Evolutionary conservation across 306 rosid genomes (phyloP).

Genomic region (Oemleria cerasiformis): DNA sequence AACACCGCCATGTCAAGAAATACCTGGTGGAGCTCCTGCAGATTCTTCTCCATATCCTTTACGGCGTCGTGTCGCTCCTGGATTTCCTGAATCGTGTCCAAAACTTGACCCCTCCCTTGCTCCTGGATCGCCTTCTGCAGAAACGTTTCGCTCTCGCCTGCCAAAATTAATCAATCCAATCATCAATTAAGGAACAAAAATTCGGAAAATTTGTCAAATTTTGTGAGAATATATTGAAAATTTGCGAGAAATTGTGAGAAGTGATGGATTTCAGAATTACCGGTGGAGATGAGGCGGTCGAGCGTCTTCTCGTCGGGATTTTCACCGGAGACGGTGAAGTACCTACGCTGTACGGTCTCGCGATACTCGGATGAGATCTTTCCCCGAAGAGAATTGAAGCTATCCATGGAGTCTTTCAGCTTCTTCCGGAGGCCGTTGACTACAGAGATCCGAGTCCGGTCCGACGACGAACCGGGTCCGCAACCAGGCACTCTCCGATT

Average conservation of each 20-base stretch:
- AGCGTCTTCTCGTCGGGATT: constrained; percentile 91
- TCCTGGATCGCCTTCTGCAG: constrained; percentile 77
- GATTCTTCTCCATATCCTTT: constrained; percentile 74
- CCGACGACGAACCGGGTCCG: constrained; percentile 92
- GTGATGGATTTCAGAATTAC: constrained; percentile 28
- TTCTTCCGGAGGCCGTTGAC: constrained; percentile 87
- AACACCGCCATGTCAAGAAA: constrained; percentile 92
- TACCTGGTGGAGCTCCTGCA: constrained; percentile 81
- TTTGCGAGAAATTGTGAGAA: not conserved
- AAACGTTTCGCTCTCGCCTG: constrained; percentile 91
- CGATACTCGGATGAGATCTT: constrained; percentile 76
- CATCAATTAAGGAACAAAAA: not conserved
- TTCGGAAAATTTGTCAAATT: no score
- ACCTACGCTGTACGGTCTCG: constrained; percentile 88
- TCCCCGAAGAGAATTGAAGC: constrained; percentile 57
- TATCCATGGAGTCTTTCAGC: constrained; percentile 81
- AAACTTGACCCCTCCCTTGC: constrained; percentile 69
- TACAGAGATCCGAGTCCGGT: constrained; percentile 82
- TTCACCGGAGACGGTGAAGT: constrained; percentile 92
- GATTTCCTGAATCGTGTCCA: constrained; percentile 81
- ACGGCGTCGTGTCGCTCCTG: constrained; percentile 84
- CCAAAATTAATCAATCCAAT: not conserved
- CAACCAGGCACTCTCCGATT: constrained; percentile 73
- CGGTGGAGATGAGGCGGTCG: constrained; percentile 83
- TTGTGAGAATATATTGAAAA: no score